These are phyloP conservation scores for Casaregolazyma lundiana DNA, from an alignment of 1,139 yeast genomes.

Conservation along the genomic window DNA sequence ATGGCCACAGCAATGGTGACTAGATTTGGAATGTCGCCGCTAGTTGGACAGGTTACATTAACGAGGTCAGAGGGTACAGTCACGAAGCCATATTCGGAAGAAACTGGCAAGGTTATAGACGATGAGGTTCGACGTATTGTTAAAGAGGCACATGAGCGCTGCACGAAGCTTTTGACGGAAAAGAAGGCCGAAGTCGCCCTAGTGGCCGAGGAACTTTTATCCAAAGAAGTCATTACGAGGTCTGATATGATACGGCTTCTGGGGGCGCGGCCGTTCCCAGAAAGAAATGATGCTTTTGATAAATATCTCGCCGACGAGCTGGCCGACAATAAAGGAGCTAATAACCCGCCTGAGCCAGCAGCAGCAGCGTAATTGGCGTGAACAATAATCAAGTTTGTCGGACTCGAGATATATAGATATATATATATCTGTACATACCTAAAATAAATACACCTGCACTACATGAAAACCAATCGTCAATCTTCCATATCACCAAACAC, in stretches of 20 bases:
- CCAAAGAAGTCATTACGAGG: slow-evolving; percentile 81
- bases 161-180: slow-evolving; percentile 63
- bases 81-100: slow-evolving; percentile 81
- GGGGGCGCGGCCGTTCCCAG: slow-evolving; percentile 89
- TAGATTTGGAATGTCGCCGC: slow-evolving; percentile 82
- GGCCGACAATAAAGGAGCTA: slow-evolving; percentile 1
- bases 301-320: slow-evolving; percentile 49
- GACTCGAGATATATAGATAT: slow-evolving; percentile 7
- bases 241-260: slow-evolving; percentile 84
- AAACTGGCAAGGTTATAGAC: slow-evolving; percentile 76
- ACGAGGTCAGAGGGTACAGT: slow-evolving; percentile 49
- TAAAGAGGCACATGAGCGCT: slow-evolving; percentile 66
- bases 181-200: slow-evolving; percentile 69
- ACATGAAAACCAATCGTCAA: slow-evolving; percentile 2
- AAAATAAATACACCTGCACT: slow-evolving; percentile 1
- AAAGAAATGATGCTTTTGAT: slow-evolving; percentile 88
- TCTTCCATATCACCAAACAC: slow-evolving; percentile 31
- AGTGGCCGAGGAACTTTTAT: slow-evolving; percentile 80
- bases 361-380: slow-evolving; percentile 2
- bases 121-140: slow-evolving; percentile 79
- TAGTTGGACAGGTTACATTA: slow-evolving; percentile 78
- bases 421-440: slow-evolving; percentile 7
- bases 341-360: slow-evolving; percentile 2
- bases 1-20: slow-evolving; percentile 95
- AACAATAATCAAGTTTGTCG: background rate